phyloP scores from a whole-genome alignment of 306 rosid genomes.

The Cercis canadensis region DNA sequence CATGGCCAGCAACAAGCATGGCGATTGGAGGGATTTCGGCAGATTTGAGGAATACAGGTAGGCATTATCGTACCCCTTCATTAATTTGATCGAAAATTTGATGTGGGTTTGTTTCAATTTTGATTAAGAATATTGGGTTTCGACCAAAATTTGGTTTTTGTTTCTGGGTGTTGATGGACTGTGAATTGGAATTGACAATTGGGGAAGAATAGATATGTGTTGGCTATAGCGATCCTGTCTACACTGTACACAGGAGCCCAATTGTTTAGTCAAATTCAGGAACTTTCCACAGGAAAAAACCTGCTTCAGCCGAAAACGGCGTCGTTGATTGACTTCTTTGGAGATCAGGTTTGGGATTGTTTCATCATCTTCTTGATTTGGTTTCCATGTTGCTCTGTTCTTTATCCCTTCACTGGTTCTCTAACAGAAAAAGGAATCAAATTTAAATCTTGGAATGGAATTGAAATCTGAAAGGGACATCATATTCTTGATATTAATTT shows the following conservation, averaged over 20 bases:
- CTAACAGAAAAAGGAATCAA: slow-evolving; percentile 5
- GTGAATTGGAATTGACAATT: slow-evolving; percentile 1
- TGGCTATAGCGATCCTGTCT: slow-evolving; percentile 56
- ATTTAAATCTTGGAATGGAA: slow-evolving; percentile 1
- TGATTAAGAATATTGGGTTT: slow-evolving; percentile 26
- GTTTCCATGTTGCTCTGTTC: slow-evolving; percentile 5
- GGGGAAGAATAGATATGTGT: slow-evolving; percentile 51
- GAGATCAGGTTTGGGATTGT: slow-evolving; percentile 52
- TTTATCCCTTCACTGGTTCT: background rate
- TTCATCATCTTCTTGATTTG: background rate
- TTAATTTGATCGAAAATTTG: background rate
- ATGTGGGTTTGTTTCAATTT: background rate
- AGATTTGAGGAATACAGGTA: slow-evolving; percentile 71
- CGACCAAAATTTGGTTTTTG: slow-evolving; percentile 17
- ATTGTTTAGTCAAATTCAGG: slow-evolving; percentile 38
- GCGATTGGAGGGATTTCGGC: slow-evolving; percentile 62
- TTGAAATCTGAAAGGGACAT: background rate
- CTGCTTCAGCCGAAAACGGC: slow-evolving; percentile 30
- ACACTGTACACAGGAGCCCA: slow-evolving; percentile 47
- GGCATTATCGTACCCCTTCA: background rate
- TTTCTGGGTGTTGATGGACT: background rate
- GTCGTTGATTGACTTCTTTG: slow-evolving; percentile 46
- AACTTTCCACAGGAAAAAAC: slow-evolving; percentile 37
- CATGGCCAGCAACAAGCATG: slow-evolving; percentile 76
- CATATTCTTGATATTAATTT: background rate